Percentiles rank a stretch among this genome's conserved stretches.
phyloP scores from a whole-genome alignment of 192 early-diverging fungal species.

The Thamnidium elegans region DNA sequence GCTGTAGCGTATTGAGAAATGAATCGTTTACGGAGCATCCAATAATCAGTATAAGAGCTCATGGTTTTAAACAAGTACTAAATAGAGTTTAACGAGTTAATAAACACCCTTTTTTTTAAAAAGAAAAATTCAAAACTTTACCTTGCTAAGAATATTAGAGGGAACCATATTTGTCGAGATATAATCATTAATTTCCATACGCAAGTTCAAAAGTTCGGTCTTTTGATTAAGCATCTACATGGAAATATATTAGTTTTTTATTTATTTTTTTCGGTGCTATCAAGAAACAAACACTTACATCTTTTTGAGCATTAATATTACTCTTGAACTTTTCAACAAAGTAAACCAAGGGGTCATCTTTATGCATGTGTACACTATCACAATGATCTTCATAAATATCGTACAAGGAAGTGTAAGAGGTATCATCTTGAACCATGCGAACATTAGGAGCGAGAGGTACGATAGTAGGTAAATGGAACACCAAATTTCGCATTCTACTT shows the following conservation, averaged over 20 bases:
- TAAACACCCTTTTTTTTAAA: not conserved
- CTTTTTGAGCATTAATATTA: conserved; percentile 56
- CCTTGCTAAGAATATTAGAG: conserved; percentile 76
- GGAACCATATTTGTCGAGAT: conserved; percentile 86
- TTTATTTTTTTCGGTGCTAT: not conserved
- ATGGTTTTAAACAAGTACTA: conserved; percentile 74
- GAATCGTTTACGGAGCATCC: conserved; percentile 94
- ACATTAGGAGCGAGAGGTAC: conserved; percentile 91
- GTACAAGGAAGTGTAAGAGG: conserved; percentile 85
- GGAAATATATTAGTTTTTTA: not conserved
- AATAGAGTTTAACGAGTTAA: not conserved
- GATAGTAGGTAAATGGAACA: conserved; percentile 87
- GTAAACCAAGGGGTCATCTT: conserved; percentile 86
- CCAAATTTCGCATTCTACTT: conserved; percentile 73
- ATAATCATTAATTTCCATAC: conserved; percentile 85
- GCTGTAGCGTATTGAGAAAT: conserved; percentile 84
- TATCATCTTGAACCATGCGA: conserved; percentile 91
- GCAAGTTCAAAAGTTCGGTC: conserved; percentile 70
- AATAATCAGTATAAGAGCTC: conserved; percentile 82
- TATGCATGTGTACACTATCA: conserved; percentile 64
- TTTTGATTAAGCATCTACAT: conserved; percentile 41
- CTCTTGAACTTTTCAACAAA: conserved; percentile 74
- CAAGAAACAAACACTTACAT: conserved; percentile 37
- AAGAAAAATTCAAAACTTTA: conserved; percentile 24
- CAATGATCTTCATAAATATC: conserved; percentile 94